phyloP scores from a whole-genome alignment of 768 basidiomycete genomes.

The Holtermanniella nyarrowii region DNA sequence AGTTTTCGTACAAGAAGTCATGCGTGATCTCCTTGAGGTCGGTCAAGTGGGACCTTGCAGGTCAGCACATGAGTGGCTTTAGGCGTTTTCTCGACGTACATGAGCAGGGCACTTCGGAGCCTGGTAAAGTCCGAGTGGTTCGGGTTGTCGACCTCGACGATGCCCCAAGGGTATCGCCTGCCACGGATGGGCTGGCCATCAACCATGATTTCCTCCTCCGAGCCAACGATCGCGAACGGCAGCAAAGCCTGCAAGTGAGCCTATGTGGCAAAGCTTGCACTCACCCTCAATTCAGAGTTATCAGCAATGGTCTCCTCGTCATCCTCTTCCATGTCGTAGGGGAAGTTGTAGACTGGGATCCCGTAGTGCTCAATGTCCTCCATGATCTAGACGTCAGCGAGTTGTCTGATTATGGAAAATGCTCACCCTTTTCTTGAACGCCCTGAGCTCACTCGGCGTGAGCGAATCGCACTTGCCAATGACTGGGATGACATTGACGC shows the following conservation, averaged over 20 bases:
- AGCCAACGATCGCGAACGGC: constrained; percentile 94
- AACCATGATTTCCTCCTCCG: constrained; percentile 90
- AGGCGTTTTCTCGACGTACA: too few relatives aligned
- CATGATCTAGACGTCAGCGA: constrained; percentile 61
- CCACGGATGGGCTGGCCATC: constrained; percentile 78
- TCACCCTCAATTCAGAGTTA: constrained; percentile 84
- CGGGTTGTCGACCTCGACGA: constrained; percentile 98
- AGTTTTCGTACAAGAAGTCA: constrained; percentile 80
- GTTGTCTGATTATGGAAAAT: neutral
- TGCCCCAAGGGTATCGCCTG: constrained; percentile 95
- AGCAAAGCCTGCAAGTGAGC: constrained; percentile 56
- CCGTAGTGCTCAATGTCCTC: constrained; percentile 98
- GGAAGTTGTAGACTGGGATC: constrained; percentile 99
- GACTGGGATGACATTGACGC: constrained; percentile 98
- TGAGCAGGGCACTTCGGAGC: constrained; percentile 79
- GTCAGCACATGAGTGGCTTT: too few relatives aligned
- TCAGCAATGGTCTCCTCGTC: constrained; percentile 98
- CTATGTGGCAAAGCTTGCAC: constrained; percentile 21
- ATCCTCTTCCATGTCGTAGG: constrained; percentile 97
- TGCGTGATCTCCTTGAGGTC: constrained; percentile 86
- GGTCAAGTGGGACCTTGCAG: constrained; percentile 71
- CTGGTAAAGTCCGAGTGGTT: constrained; percentile 98
- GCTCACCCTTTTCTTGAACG: constrained; percentile 81
- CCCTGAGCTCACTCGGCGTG: constrained; percentile 82
- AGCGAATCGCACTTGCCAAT: constrained; percentile 90